Percentiles rank a stretch among this genome's conserved stretches.
phyloP scores from a whole-genome alignment of 129 eudicot species.

The Artemisia annua region DNA sequence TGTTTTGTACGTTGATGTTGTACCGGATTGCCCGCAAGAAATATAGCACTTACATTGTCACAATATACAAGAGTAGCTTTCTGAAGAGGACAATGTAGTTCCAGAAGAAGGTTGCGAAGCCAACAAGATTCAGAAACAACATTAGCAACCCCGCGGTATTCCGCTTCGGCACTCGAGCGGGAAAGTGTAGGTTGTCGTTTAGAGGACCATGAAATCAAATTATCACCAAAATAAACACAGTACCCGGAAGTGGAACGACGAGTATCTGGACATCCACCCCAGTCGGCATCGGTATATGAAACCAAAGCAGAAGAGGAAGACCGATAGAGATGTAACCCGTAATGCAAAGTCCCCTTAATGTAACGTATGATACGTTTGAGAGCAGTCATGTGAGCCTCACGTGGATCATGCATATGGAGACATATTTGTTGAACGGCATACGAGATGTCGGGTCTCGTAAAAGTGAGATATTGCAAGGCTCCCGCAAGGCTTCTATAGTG shows the following conservation, averaged over 20 bases:
- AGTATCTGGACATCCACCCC: neutral
- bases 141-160: neutral
- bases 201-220: slow-evolving; percentile 3
- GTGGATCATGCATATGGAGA: slow-evolving; percentile 3
- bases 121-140: neutral
- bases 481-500: neutral
- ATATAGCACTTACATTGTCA: neutral
- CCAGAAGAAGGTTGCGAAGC: neutral
- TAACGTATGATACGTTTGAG: neutral
- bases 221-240: neutral
- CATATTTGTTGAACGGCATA: neutral
- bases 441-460: no score
- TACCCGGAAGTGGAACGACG: neutral
- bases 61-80: neutral
- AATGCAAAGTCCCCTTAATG: neutral
- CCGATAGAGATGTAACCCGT: neutral
- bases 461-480: no score
- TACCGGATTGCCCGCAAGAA: neutral
- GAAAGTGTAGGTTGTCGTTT: neutral
- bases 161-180: neutral
- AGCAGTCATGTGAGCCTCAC: neutral
- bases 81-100: neutral
- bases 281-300: no score
- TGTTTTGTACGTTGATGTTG: neutral
- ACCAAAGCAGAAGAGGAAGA: neutral